Conservation (phyloP, 2,329 filamentous ascomycete genomes). For the Neocucurbitaria cava region DNA sequence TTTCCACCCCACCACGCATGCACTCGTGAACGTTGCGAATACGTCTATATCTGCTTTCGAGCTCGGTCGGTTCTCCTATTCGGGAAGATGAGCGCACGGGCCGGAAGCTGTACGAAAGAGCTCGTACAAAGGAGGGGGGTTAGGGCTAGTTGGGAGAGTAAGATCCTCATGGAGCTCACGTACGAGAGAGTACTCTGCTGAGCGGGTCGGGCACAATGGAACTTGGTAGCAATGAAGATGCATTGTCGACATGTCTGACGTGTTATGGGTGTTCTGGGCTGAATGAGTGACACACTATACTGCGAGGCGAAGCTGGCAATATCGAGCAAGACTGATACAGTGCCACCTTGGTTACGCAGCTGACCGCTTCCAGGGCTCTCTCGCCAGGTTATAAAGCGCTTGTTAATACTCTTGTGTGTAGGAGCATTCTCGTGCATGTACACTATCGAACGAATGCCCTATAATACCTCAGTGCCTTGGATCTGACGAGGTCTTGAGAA, state of each 20-base stretch:
- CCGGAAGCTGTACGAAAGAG: neutral
- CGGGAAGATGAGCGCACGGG: neutral
- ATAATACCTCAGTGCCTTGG: no score
- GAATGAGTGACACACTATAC: neutral
- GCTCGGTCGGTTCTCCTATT: neutral
- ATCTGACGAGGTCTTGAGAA: no score
- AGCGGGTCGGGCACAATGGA: neutral
- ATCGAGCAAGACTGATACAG: neutral
- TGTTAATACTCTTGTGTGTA: neutral
- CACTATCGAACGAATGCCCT: no score
- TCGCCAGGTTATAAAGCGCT: neutral
- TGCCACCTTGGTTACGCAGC: neutral
- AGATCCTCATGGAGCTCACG: neutral
- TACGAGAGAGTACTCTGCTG: neutral
- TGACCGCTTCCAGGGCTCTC: neutral
- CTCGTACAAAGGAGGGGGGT: neutral
- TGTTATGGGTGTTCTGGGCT: neutral
- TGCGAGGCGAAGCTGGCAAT: neutral
- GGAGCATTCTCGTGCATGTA: no score
- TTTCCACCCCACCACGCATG: neutral
- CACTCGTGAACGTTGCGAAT: neutral
- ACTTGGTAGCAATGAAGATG: neutral
- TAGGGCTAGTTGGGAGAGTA: neutral
- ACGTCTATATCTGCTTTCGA: neutral
- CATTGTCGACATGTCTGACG: neutral